Evolutionary conservation across 345 rosid species (phyloP).

Genomic region (Abelmoschus esculentus): DNA sequence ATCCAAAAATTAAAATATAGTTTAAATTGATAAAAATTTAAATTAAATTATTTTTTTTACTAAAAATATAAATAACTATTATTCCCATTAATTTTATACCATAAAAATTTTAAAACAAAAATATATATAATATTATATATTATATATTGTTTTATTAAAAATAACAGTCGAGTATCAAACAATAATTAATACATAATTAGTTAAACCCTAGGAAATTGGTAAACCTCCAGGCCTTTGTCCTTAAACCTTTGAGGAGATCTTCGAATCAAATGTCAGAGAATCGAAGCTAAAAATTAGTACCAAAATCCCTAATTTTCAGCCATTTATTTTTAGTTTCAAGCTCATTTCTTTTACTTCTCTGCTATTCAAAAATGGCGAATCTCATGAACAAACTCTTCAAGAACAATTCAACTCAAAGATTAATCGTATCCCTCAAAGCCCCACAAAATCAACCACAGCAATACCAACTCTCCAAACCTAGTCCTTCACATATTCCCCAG

Average conservation of each 20-base stretch:
- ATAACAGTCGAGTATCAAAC: no score
- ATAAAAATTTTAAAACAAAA: no score
- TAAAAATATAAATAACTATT: no score
- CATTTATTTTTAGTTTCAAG: neutral
- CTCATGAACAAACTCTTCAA: conserved; percentile 23
- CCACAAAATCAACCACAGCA: conserved; percentile 20
- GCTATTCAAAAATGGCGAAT: conserved; percentile 26
- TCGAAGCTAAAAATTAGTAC: neutral
- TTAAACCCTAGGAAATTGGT: neutral
- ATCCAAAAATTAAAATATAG: no score
- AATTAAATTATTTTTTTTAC: no score
- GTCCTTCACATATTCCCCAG: neutral
- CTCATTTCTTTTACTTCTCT: neutral
- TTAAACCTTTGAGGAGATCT: neutral
- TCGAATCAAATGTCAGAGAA: no score
- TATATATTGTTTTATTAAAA: no score
- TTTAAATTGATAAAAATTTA: no score
- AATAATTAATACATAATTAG: no score
- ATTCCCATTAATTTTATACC: no score
- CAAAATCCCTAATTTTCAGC: neutral
- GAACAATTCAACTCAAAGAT: conserved; percentile 20
- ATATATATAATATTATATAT: no score
- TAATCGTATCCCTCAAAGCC: conserved; percentile 16
- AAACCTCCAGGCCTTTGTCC: neutral
- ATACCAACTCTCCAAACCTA: neutral